Evolutionary conservation across 176 grass and related monocot species (phyloP).

Genomic region (Triticum turgidum): DNA sequence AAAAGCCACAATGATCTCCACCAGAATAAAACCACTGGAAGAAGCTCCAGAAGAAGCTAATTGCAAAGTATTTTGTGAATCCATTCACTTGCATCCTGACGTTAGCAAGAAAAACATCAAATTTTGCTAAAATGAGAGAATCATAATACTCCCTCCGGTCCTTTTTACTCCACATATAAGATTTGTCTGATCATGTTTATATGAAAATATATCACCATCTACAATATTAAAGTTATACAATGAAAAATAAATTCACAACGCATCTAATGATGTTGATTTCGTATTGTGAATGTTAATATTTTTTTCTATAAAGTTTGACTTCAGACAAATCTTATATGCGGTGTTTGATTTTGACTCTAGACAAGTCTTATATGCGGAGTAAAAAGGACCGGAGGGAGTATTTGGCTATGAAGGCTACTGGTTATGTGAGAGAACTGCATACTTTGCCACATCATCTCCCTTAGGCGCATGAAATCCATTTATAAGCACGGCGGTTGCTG

Average conservation of each 20-base stretch:
- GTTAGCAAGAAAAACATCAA: slow-evolving; percentile 18
- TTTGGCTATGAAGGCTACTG: not conserved
- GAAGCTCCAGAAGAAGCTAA: slow-evolving; percentile 95
- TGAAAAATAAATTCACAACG: too few relatives aligned
- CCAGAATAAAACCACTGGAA: slow-evolving; percentile 99
- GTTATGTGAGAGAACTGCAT: slow-evolving; percentile 22
- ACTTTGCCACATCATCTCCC: slow-evolving; percentile 87
- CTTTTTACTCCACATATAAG: too few relatives aligned
- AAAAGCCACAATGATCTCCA: slow-evolving; percentile 81
- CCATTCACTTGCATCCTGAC: slow-evolving; percentile 82
- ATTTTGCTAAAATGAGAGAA: not conserved
- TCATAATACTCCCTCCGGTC: not conserved
- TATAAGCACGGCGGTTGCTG: slow-evolving; percentile 96
- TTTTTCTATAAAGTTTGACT: too few relatives aligned
- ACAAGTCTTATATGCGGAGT: too few relatives aligned
- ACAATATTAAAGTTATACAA: too few relatives aligned
- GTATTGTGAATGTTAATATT: too few relatives aligned
- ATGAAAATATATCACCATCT: too few relatives aligned
- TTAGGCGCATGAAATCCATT: slow-evolving; percentile 91
- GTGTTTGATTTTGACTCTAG: too few relatives aligned
- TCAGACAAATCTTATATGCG: too few relatives aligned
- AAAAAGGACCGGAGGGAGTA: too few relatives aligned
- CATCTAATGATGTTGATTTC: too few relatives aligned
- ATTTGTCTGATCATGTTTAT: too few relatives aligned
- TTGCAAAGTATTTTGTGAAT: slow-evolving; percentile 77